Base-by-base conservation (phyloP, 257 asterid genomes). In the Primulina huaijiensis region DNA sequence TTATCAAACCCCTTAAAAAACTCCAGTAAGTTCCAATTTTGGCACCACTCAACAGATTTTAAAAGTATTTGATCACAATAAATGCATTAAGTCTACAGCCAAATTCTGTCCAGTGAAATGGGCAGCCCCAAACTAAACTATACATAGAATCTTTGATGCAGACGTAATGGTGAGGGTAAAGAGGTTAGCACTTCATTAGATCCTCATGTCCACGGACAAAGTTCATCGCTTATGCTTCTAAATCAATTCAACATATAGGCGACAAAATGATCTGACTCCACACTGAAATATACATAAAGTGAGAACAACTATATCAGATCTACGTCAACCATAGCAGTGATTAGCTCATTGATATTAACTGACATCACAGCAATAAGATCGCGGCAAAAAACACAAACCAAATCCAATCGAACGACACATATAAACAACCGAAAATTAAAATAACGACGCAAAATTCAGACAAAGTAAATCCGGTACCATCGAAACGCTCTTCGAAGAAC, bases 401-500 rank as follows among this genome's bases (percentile, higher is more conserved):
- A 17, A 50, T 50, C 57, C 57, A 16, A 50, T 50, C 6, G 17
- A 4, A 50, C 21, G 4, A 16, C 17, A 17, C 8, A 16, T 50
- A 50, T 16, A 50, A 50, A 5, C 57, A 14, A 50, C 21, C n/a
- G 53, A 3, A 38, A 40, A 40, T 40, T 7, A 1, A 11, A 5
- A 10, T 11, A 40, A 43, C 3, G 53, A 43, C 7, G 57, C 21
- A 16, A 50, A 50, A 50, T 14, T 50, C 55, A 16, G 57, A 43
- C 53, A 43, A 14, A 43, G 16, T 10, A 43, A 43, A 50, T 50
- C 21, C 30, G n/a, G 19, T 77, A 84, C 89, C 89, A 17, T 74
- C 70, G 23, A 84, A 84, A 40, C 84, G 82, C 64, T 84, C 89
- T 68, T 84, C 84, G 74, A 84, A 84, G 78, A 84, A 74, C 43